Conservation (phyloP, 2,329 filamentous ascomycete species). For the Diplodia scrobiculata region DNA sequence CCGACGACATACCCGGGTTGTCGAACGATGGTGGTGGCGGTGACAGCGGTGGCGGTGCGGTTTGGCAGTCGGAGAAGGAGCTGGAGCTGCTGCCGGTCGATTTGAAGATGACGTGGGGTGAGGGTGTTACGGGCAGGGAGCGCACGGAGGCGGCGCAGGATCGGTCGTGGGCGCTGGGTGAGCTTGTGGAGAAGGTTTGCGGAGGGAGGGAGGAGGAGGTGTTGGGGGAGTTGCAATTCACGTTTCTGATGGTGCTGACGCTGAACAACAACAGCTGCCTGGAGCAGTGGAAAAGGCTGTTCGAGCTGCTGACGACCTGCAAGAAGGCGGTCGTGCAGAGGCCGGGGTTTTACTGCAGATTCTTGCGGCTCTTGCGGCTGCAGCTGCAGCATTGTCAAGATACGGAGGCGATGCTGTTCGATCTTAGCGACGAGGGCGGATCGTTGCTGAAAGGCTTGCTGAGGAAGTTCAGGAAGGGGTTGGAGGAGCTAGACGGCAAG, state of each 20-base stretch:
- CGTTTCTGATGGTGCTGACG: constrained; percentile 64
- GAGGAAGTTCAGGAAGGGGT: constrained; percentile 53
- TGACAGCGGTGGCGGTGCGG: not conserved
- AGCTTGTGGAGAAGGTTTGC: constrained; percentile 53
- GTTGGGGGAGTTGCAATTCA: constrained; percentile 64
- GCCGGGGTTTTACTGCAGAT: constrained; percentile 55
- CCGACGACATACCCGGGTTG: constrained; percentile 64
- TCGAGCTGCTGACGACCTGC: constrained; percentile 61
- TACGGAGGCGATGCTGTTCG: constrained; percentile 63
- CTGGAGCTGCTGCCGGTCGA: constrained; percentile 62
- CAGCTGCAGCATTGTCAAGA: constrained; percentile 61
- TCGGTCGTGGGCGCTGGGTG: constrained; percentile 62
- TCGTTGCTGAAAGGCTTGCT: constrained; percentile 57
- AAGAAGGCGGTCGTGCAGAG: constrained; percentile 53
- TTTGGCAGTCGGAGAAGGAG: constrained; percentile 42
- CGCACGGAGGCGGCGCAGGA: constrained; percentile 65
- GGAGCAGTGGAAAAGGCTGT: constrained; percentile 65
- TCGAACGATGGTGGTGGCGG: constrained; percentile 35
- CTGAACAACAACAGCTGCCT: constrained; percentile 67
- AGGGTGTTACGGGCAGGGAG: constrained; percentile 62
- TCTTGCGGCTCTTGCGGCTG: constrained; percentile 53
- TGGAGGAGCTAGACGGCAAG: constrained; percentile 53
- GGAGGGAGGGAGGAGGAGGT: constrained; percentile 40
- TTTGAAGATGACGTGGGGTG: constrained; percentile 63
- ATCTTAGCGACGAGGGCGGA: constrained; percentile 57